Percentiles rank a stretch among this genome's conserved stretches.
Conservation (phyloP, 106 monocot species). For the Platanthera guangdongensis region DNA sequence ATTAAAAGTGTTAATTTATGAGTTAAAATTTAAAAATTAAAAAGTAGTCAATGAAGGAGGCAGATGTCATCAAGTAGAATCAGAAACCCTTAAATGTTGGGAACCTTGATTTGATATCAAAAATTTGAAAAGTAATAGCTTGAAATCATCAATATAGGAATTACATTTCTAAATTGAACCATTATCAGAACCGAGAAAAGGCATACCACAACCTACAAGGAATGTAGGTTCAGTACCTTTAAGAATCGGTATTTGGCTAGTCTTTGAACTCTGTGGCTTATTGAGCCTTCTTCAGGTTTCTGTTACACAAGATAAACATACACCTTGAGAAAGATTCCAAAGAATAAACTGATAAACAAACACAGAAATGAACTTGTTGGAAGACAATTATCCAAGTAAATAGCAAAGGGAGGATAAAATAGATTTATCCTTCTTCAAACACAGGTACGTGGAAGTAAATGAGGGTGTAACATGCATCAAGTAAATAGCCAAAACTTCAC, state of each 20-base stretch:
- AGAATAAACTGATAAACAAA: neutral
- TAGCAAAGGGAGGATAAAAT: neutral
- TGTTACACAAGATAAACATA: conserved; percentile 28
- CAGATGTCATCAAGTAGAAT: neutral
- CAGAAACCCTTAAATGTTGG: neutral
- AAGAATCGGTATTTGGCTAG: conserved; percentile 93
- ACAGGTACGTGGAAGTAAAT: neutral
- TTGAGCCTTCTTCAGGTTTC: conserved; percentile 99
- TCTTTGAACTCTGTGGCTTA: conserved; percentile 93
- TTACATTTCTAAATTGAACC: neutral
- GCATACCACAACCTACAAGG: neutral
- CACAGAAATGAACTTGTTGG: neutral
- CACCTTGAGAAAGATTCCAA: neutral
- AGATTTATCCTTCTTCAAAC: neutral
- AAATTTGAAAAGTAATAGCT: neutral
- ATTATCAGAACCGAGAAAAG: neutral
- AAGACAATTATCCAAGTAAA: neutral
- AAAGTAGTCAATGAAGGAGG: neutral
- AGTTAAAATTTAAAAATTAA: neutral
- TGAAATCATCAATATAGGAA: neutral
- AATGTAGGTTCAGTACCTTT: conserved; percentile 44
- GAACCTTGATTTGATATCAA: neutral
- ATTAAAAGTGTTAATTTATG: neutral
- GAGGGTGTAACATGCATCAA: neutral
- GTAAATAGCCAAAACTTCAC: neutral